A percentile compares a stretch with the other conserved stretches of the same genome.
Conservation (phyloP, 768 basidiomycete genomes). For the Macrolepiota dolichaula region DNA sequence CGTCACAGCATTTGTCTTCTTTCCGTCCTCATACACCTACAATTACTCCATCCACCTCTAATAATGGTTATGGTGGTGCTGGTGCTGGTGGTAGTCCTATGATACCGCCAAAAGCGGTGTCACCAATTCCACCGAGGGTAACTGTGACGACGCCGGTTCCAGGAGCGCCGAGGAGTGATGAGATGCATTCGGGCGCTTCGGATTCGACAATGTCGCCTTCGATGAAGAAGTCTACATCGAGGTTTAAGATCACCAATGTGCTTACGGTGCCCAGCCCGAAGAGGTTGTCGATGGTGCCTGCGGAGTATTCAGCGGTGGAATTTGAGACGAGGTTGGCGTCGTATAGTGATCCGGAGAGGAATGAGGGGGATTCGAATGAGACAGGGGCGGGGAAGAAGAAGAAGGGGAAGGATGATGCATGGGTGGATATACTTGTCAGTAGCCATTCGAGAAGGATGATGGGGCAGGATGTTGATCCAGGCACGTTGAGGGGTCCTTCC, state of each 20-base stretch:
- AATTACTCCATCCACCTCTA: neutral
- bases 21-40: too few species aligned
- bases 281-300: slow-evolving; percentile 52
- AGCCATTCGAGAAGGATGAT: slow-evolving; percentile 47
- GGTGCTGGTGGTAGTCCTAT: neutral
- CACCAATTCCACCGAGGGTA: neutral
- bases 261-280: slow-evolving; percentile 53
- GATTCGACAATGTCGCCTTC: slow-evolving; percentile 28
- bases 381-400: slow-evolving; percentile 27
- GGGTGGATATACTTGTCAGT: slow-evolving; percentile 85
- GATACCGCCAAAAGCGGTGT: neutral
- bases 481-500: slow-evolving; percentile 17
- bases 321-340: slow-evolving; percentile 80
- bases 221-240: slow-evolving; percentile 36
- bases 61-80: neutral
- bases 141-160: slow-evolving; percentile 19
- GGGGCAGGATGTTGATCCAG: slow-evolving; percentile 48
- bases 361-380: slow-evolving; percentile 33
- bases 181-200: slow-evolving; percentile 20
- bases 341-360: slow-evolving; percentile 48
- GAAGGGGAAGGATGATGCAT: slow-evolving; percentile 66
- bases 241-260: slow-evolving; percentile 56
- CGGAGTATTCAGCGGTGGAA: slow-evolving; percentile 79
- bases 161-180: slow-evolving; percentile 29
- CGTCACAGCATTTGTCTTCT: slow-evolving; percentile 16